These are phyloP conservation scores for Parascedosporium putredinis DNA, from an alignment of 2,329 filamentous ascomycete genomes.

Conservation along the genomic window DNA sequence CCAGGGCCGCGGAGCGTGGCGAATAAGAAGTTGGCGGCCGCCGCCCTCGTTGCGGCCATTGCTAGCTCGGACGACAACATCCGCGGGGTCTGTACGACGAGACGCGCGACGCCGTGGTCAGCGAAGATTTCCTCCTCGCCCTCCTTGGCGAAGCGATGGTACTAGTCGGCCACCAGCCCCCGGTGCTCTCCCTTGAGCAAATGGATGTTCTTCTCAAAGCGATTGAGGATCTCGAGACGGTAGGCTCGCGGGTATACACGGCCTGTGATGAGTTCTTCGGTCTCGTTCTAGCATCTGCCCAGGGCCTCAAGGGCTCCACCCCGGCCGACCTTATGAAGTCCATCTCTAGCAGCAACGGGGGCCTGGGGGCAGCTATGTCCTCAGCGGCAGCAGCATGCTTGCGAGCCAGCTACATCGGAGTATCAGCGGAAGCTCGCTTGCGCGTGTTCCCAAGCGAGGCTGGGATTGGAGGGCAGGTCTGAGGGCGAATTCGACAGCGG, in stretches of 20 bases:
- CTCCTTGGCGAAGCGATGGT: slow-evolving; percentile 76
- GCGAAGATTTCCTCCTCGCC: slow-evolving; percentile 75
- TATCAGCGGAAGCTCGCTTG: slow-evolving; percentile 40
- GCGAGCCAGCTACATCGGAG: slow-evolving; percentile 52
- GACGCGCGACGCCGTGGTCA: slow-evolving; percentile 69
- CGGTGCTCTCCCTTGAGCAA: slow-evolving; percentile 51
- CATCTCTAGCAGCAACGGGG: slow-evolving; percentile 39
- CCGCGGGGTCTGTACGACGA: slow-evolving; percentile 82
- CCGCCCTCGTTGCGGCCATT: slow-evolving; percentile 71
- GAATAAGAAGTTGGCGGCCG: slow-evolving; percentile 58
- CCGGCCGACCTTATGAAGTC: slow-evolving; percentile 51
- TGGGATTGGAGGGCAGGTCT: slow-evolving; percentile 77
- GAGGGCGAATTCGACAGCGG: slow-evolving; percentile 52
- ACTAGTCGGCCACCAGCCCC: slow-evolving; percentile 45
- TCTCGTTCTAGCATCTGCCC: slow-evolving; percentile 59
- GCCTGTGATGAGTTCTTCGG: slow-evolving; percentile 71
- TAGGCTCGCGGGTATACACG: slow-evolving; percentile 59
- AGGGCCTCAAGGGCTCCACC: slow-evolving; percentile 47
- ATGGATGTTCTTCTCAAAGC: slow-evolving; percentile 67
- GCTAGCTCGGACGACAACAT: slow-evolving; percentile 83
- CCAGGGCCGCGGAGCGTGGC: slow-evolving; percentile 41
- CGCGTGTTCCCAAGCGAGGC: slow-evolving; percentile 38
- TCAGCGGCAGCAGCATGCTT: slow-evolving; percentile 61
- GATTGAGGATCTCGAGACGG: slow-evolving; percentile 69
- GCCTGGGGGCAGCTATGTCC: slow-evolving; percentile 46